Base-by-base conservation (phyloP, 495 filamentous ascomycete species). In the Aspergillus conjunctus region DNA sequence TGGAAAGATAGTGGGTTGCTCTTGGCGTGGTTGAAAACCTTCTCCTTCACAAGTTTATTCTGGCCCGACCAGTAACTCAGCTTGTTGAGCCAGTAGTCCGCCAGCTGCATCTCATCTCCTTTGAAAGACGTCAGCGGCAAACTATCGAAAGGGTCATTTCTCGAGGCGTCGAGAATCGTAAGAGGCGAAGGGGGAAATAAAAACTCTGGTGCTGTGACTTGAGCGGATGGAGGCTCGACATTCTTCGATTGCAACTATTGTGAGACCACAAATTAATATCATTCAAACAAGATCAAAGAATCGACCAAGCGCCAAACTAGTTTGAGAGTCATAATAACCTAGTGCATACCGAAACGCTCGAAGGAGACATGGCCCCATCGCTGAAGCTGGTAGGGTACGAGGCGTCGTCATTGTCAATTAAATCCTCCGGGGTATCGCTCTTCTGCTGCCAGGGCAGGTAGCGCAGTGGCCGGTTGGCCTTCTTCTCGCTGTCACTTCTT, bases 1-100 rank as follows among this genome's bases (percentile, higher is more conserved):
- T 75, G 70, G 56, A 80, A 80, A 1, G 72, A 54, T 12, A 76
- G 59, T 2, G 71, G 75, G 62, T 79, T 67, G 37, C 57, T 54
- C 70, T 75, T 73, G 31, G 76, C 71, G 8, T 66, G 68, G 26
- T 67, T 69, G 51, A 76, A 79, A 8, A 76, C 68, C 21, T 67
- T 69, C 18, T 74, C 65, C 57, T 80, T 80, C 1, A 79, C 44
- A 30, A 73, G 66, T 37, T 56, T 52, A 54, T 79, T 79, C 51
- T 76, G 73, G 0, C 77, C 77, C 8, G 77, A 80, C 77, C 77
- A 80, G 58, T 80, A 80, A 0, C 69, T 67, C 58, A 79, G 66
- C 37, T 71, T 69, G 62, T 59, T 70, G 7, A 66, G 65, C 75
- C 75, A 80, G 50, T 70, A 70, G 48, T 77, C 74, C 3, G 63